phyloP scores from a whole-genome alignment of 768 basidiomycete species.

The Termitomyces heimii region DNA sequence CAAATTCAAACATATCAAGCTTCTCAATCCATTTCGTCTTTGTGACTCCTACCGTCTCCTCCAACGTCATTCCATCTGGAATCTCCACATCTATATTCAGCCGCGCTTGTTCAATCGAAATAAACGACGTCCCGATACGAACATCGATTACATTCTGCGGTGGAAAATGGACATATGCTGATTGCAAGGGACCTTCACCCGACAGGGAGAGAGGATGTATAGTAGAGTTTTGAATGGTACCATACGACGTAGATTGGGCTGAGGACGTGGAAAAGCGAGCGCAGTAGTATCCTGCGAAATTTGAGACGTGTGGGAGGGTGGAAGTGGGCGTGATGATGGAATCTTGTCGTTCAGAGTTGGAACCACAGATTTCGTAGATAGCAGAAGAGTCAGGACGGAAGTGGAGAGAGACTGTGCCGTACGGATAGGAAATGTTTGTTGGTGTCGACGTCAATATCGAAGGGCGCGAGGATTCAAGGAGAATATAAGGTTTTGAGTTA shows the following conservation, averaged over 20 bases:
- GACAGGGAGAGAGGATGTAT: slow-evolving; percentile 19
- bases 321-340: slow-evolving; percentile 57
- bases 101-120: slow-evolving; percentile 62
- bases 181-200: slow-evolving; percentile 38
- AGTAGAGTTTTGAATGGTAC: slow-evolving; percentile 43
- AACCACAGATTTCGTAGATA: slow-evolving; percentile 50
- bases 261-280: slow-evolving; percentile 46
- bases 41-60: slow-evolving; percentile 42
- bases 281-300: slow-evolving; percentile 55
- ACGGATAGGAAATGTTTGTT: slow-evolving; percentile 44
- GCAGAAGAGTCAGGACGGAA: slow-evolving; percentile 18
- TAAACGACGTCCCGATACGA: slow-evolving; percentile 73
- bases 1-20: slow-evolving; percentile 42
- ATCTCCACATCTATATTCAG: slow-evolving; percentile 42
- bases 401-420: slow-evolving; percentile 41
- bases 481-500: slow-evolving; percentile 41
- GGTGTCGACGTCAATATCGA: slow-evolving; percentile 51
- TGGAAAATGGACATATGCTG: slow-evolving; percentile 47
- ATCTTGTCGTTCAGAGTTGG: slow-evolving; percentile 54
- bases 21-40: slow-evolving; percentile 55
- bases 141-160: slow-evolving; percentile 40
- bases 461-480: slow-evolving; percentile 62
- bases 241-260: slow-evolving; percentile 25
- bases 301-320: slow-evolving; percentile 24
- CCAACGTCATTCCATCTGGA: slow-evolving; percentile 37